These are phyloP conservation scores for Tetrahymena malaccensis DNA, from an alignment of 73 alveolate genomes.

Conservation along the genomic window DNA sequence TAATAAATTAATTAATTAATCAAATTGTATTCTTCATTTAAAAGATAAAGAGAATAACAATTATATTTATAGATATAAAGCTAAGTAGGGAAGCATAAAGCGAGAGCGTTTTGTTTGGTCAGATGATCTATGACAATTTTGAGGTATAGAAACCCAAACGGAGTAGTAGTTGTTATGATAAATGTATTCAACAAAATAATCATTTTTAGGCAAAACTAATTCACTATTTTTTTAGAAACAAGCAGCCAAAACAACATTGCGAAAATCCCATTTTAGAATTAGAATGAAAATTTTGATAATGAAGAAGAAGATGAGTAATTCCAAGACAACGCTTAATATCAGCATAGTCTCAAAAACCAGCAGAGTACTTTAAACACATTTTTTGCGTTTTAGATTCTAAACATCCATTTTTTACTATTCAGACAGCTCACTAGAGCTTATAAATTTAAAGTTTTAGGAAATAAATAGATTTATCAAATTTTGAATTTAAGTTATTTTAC, in stretches of 20 bases:
- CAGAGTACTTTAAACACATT: neutral
- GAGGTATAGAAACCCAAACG: neutral
- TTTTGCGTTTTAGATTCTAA: neutral
- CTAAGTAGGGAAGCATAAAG: neutral
- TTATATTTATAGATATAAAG: neutral
- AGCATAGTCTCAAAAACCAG: neutral
- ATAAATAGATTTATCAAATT: neutral
- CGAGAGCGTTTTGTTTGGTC: neutral
- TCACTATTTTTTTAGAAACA: neutral
- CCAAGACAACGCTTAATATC: neutral
- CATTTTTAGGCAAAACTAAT: neutral
- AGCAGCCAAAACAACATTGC: neutral
- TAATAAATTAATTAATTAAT: neutral
- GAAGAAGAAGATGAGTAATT: neutral
- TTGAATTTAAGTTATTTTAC: neutral
- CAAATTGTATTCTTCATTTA: neutral
- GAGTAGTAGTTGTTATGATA: neutral
- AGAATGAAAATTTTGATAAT: neutral
- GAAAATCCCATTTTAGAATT: neutral
- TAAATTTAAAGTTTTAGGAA: neutral
- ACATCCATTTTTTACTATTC: neutral
- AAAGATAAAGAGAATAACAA: neutral
- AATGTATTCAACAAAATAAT: neutral
- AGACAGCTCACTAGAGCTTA: too few species aligned
- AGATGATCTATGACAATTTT: neutral